Base-by-base conservation (phyloP, 495 filamentous ascomycete genomes). In the Aspergillus incahuasiensis region DNA sequence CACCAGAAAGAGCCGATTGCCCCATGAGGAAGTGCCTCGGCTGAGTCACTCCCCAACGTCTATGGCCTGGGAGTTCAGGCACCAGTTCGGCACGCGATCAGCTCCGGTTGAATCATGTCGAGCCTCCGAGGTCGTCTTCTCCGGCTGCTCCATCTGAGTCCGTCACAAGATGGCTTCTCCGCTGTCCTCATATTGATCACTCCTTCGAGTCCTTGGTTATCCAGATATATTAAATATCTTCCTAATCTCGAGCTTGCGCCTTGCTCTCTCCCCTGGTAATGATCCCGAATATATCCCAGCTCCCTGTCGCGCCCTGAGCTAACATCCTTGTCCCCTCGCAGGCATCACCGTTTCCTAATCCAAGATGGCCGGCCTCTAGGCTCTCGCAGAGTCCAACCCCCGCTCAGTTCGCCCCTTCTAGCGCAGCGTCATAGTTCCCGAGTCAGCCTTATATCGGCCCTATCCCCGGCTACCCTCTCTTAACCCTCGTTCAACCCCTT, bases 41-140 rank as follows among this genome's bases (percentile, higher is more conserved):
- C 18, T 30, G 28, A 56, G 54, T 50, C 46, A 24, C 16, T 47
- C 57, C 52, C 55, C 55, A 20, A 20, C 25, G 25, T 40, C 28
- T 24, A 12, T 40, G 22, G 45, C 54, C 54, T 50, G 45, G 55
- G 52, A 42, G 57, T 52, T 59, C 62, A 61, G 62, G 55, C 62
- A 59, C 48, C 52, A 0, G 5, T 9, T 42, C 21, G 50, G 56
- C 60, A 63, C 60, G 56, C 56, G 60, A 60, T 19, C 56, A 59
- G 34, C 61, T 53, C 28, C 39, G 38, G 48, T 50, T 50, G 48
- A 50, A 50, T 50, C 48, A 39, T 24, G 13, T 15, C 19, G 38
- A 35, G 46, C 4, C n/a, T n/a, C n/a, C n/a, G n/a, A n/a, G n/a
- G 28, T 30, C 28, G 32, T 35, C 32, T 35, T 5, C 32, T 35